phyloP scores from a whole-genome alignment of 371 early-diverging fungal species.

The Mucor circinelloides region DNA sequence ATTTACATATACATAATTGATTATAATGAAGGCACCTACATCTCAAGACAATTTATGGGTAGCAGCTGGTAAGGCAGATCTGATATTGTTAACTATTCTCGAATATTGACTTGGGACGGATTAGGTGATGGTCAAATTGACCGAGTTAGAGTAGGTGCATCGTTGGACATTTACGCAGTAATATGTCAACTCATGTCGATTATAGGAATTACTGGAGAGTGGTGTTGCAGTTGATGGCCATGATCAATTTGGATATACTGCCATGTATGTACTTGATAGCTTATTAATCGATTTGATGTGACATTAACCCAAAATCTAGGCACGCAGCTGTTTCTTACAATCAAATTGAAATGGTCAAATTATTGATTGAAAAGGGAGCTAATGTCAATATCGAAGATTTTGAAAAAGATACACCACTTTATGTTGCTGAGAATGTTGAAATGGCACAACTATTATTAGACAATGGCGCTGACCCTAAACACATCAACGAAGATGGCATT shows the following conservation, averaged over 20 bases:
- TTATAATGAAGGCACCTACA: slow-evolving; percentile 22
- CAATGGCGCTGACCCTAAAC: slow-evolving; percentile 71
- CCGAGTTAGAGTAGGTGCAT: slow-evolving; percentile 39
- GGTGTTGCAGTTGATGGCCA: slow-evolving; percentile 60
- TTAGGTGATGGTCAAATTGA: slow-evolving; percentile 49
- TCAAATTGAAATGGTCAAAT: slow-evolving; percentile 58
- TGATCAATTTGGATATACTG: slow-evolving; percentile 74
- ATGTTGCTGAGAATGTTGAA: slow-evolving; percentile 77
- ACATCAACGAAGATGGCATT: slow-evolving; percentile 65
- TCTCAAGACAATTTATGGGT: slow-evolving; percentile 49
- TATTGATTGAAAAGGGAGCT: slow-evolving; percentile 56
- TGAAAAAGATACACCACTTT: slow-evolving; percentile 88
- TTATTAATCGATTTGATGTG: not conserved
- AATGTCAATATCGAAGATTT: slow-evolving; percentile 72
- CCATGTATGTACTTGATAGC: slow-evolving; percentile 52
- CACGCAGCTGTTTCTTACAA: slow-evolving; percentile 75
- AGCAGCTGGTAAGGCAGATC: slow-evolving; percentile 41
- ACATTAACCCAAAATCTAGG: slow-evolving; percentile 18
- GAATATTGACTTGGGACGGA: not conserved
- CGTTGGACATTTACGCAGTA: not conserved
- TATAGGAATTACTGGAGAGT: slow-evolving; percentile 43
- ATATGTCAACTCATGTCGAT: not conserved
- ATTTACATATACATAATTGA: not conserved
- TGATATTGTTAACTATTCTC: not conserved
- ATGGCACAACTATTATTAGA: slow-evolving; percentile 73